Evolutionary conservation across 495 filamentous ascomycete species (phyloP), one percentile per base, ranked within the genome.

Genomic region (Aspergillus kassunensis): DNA sequence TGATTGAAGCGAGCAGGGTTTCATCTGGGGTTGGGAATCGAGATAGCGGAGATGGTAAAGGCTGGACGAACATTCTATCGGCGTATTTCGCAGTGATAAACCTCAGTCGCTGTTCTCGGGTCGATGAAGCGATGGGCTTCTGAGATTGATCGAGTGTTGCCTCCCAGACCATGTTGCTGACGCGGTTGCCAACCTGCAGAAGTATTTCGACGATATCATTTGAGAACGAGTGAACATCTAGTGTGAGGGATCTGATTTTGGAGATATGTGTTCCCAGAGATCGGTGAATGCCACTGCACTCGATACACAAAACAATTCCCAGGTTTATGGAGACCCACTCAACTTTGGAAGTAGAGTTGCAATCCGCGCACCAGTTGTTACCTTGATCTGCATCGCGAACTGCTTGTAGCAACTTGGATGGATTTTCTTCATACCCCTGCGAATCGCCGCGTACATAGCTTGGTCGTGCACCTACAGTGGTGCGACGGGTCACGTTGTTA

Each of bases 301-400:
- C 93, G 55, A 99, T 99, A 70, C 93, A 99, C 13, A 99, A 79
- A 25, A 97, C 84, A 47, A 97, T 95, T 24, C 88, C 95, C 3
- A 99, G 80, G 58, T 99, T 99, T 66, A 99, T 96, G 1, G 92
- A 97, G 33, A 96, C 93, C 93, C 93, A 99, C 66, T 99, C 95
- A 15, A 95, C 89, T 67, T 95, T 97, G 56, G 84, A 80, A 24
- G 85, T 84, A 19, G 91, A 95, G 12, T 88, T 90, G 64, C 93
- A 99, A 63, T 99, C 93, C 19, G 92, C 93, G 67, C 93, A 99
- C 82, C 86, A 89, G 46, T 83, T 87, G 66, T 99, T 99, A 16
- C 89, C 90, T 56, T 96, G 86, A 55, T 97, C 95, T 27, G 86
- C 87, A 31, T 95, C 90, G 35, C 93, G 88, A 21, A 99, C 79